Base-by-base conservation (phyloP, 495 filamentous ascomycete genomes). In the Hamigera avellanea region DNA sequence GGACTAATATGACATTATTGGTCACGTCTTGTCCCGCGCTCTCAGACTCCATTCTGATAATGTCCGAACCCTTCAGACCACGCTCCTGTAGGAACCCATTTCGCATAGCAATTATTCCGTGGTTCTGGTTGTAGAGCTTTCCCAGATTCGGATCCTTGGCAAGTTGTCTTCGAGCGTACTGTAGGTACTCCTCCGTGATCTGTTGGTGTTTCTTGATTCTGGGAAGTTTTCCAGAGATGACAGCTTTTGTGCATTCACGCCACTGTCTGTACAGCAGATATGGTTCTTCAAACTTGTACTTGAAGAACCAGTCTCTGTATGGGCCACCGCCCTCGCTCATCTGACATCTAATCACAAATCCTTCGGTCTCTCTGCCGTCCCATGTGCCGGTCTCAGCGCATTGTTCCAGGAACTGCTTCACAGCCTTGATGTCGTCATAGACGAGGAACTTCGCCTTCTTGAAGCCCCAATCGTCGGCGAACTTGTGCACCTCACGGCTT, bases 271-370 rank as follows among this genome's bases (percentile, higher is more conserved):
- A 98, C 84, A 98, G 85, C 45, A 98, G 61, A 55, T 98, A 98
- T 0, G 91, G 91, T 62, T 98, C 93, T 53, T 98, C 91, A 36
- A 96, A 98, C 63, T 98, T 98, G 72, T 86, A 98, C 56, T 98
- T 98, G 78, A 96, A 98, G 62, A 98, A 96, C 89, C 89, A 98
- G 55, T 96, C 85, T 13, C 72, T 64, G 60, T 75, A 91, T 0
- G 59, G 44, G 27, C 53, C 56, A 1, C 61, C 62, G 8, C 53
- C 58, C 14, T 70, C 56, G 35, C 68, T 67, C 41, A 76, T 73
- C 52, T 84, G 79, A 62, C 91, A 96, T 36, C 91, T 80, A 39
- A 98, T 82, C 36, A 98, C 91, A 45, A 98, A 98, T 2, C 91
- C 91, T 55, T 98, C 91, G 2, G 94, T 89, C 43, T 96, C 87